Percentiles rank a stretch among this genome's conserved stretches.
These are phyloP conservation scores for Lyophyllum decastes DNA, from an alignment of 768 basidiomycete genomes.

Conservation along the genomic window DNA sequence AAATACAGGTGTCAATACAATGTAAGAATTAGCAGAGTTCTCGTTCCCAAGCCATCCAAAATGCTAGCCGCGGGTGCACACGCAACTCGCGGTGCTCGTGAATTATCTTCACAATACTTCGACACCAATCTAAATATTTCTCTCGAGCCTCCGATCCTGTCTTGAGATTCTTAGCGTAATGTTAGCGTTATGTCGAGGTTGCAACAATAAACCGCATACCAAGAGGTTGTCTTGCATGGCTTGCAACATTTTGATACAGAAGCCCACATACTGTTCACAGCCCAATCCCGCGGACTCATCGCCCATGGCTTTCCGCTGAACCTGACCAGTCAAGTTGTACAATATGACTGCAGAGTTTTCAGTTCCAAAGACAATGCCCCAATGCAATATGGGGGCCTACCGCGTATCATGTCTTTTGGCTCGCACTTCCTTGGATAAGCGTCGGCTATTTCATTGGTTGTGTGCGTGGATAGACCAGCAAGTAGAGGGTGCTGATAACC, in stretches of 20 bases:
- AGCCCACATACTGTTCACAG: conserved; percentile 40
- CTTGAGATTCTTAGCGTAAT: conserved; percentile 18
- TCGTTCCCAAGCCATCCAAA: conserved; percentile 32
- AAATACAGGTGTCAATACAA: not conserved
- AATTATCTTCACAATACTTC: conserved; percentile 28
- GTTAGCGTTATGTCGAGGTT: not conserved
- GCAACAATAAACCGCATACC: conserved; percentile 29
- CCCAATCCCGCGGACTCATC: conserved; percentile 21
- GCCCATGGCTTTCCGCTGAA: conserved; percentile 28
- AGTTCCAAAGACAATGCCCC: not conserved
- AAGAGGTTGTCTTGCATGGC: conserved; percentile 49
- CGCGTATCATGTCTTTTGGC: conserved; percentile 13
- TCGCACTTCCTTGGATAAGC: conserved; percentile 14
- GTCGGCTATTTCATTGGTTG: not conserved
- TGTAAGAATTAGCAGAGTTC: not conserved
- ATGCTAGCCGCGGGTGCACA: conserved; percentile 27
- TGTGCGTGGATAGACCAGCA: conserved; percentile 2
- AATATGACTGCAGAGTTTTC: conserved; percentile 42
- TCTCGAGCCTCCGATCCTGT: conserved; percentile 10
- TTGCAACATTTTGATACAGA: conserved; percentile 47
- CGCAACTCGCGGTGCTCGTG: conserved; percentile 30
- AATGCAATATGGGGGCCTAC: conserved; percentile 2
- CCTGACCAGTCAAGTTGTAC: conserved; percentile 37
- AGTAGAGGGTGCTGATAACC: conserved; percentile 27
- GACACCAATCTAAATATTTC: conserved; percentile 36